These are phyloP conservation scores for Chlamydomonas reinhardtii DNA, from an alignment of 163 green algal genomes.

Conservation along the genomic window DNA sequence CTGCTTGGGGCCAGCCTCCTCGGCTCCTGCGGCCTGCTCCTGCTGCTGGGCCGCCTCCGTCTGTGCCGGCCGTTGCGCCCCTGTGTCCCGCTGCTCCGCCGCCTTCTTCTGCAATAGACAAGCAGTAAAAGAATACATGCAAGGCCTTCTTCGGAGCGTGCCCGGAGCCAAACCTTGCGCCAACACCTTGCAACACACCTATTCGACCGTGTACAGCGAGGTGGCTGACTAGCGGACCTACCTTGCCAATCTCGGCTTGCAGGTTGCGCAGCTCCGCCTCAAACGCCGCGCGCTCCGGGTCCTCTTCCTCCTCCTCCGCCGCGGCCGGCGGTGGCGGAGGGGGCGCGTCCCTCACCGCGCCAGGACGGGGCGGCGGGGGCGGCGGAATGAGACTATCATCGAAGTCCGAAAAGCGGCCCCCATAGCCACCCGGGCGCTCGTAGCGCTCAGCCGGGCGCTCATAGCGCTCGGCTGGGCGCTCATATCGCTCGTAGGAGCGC, in stretches of 20 bases:
- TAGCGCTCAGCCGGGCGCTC: conserved; percentile 44
- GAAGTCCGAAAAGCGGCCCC: conserved; percentile 28
- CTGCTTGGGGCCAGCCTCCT: neutral
- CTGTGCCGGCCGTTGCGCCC: neutral
- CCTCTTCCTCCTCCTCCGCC: conserved; percentile 64
- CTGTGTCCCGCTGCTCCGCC: conserved; percentile 19
- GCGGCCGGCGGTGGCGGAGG: neutral
- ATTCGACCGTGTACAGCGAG: too few species aligned
- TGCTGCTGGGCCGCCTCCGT: conserved; percentile 5
- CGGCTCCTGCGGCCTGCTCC: neutral
- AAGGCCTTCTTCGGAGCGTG: too few species aligned
- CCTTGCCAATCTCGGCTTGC: conserved; percentile 42
- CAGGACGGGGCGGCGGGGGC: conserved; percentile 20
- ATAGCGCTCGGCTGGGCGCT: conserved; percentile 36
- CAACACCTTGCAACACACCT: too few species aligned
- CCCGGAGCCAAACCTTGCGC: too few species aligned
- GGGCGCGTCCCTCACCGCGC: neutral
- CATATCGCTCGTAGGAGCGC: conserved; percentile 31
- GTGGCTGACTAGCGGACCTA: neutral
- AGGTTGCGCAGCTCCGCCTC: conserved; percentile 74
- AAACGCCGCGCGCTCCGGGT: conserved; percentile 76
- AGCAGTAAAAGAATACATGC: neutral
- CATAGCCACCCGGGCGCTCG: conserved; percentile 11
- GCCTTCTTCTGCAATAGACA: conserved; percentile 31
- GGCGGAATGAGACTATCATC: conserved; percentile 45